Base-by-base conservation (phyloP, 805 yeast genomes). In the Yamadazyma laniorum region DNA sequence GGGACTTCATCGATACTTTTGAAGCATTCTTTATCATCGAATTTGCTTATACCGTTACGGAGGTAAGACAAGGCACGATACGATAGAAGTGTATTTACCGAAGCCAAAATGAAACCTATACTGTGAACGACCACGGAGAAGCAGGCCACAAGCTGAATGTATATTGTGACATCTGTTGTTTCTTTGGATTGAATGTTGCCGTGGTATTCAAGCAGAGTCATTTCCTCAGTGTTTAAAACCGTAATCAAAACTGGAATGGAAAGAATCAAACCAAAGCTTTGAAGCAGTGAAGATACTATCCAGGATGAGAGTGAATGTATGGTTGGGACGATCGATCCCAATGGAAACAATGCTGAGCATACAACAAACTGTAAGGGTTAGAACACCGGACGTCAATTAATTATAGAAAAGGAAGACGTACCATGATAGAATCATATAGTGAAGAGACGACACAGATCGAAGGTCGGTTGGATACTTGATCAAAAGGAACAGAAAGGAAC, bases 401-500 rank as follows among this genome's bases (percentile, higher is more conserved):
- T n/a, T n/a, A n/a, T n/a, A n/a, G n/a, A n/a, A n/a, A 6, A 9
- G 4, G n/a, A 18, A 22, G 3, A 44, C 55, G 25, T 47, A 58
- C 61, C 56, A 52, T 47, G 3, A 53, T 18, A 2, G 52, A 37
- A 13, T 51, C 50, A 35, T 47, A 59, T 5, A 56, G 13, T 17
- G 44, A 41, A 3, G 61, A 34, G 1, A 57, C 37, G 7, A 62
- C 42, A 6, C 52, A 40, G 1, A 59, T 40, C 1, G 53, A 19
- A 0, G 71, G 71, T 8, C 71, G 45, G 31, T 61, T 52, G 22
- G 54, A 57, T 2, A 66, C 58, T 13, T 51, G 51, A 14, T 63
- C 67, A 36, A 61, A 61, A 1, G 72, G 70, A 11, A 62, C 59
- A 9, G 55, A 52, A 9, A 54, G 49, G 40, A 53, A 65, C 8